Base-by-base conservation (phyloP, 2,329 filamentous ascomycete genomes). In the Cercospora sp. region DNA sequence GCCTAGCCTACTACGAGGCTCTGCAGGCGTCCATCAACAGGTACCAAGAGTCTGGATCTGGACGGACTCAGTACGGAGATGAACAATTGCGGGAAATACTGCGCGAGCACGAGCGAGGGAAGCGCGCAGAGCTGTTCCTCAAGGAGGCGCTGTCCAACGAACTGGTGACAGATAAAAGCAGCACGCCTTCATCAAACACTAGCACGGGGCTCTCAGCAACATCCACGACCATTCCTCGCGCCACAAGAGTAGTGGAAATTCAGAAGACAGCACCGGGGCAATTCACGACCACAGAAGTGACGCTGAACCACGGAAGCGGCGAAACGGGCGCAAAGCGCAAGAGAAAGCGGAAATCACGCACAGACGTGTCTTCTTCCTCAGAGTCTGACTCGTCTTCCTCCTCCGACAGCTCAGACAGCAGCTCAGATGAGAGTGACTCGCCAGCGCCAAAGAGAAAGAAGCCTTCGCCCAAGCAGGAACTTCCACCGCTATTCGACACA, bases 1-100 rank as follows among this genome's bases (percentile, higher is more conserved):
- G 67, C 20, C 53, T 42, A 10, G 68, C 68, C 13, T 70, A 70
- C 60, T 68, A 64, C 28, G 64, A 58, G 28, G 66, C 66, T n/a
- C 64, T 70, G 18, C 6, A 55, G 31, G 18, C 42, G 16, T 64
- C 64, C 12, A 60, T 68, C n/a, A 55, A 64, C 33, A 61, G 64
- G 12, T 68, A 66, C 26, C 63, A 68, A 36, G 59, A 57, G 8
- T 66, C 66, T 23, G 68, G 68, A 8, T 60, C 66, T 13, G 68
- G 66, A 3, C 39, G 68, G 31, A 62, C 63, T 2, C 63, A 70
- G n/a, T 68, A 68, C 36, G 53, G 60, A 12, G 68, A 70, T 39
- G 60, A 68, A 55, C 61, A 70, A 39, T 61, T 70, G 7, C 62
- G 60, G 12, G 66, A 66, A 12, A 66, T 70, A 9, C 13, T 63